Base-by-base conservation (phyloP, 345 rosid species). In the Kandelia obovata region DNA sequence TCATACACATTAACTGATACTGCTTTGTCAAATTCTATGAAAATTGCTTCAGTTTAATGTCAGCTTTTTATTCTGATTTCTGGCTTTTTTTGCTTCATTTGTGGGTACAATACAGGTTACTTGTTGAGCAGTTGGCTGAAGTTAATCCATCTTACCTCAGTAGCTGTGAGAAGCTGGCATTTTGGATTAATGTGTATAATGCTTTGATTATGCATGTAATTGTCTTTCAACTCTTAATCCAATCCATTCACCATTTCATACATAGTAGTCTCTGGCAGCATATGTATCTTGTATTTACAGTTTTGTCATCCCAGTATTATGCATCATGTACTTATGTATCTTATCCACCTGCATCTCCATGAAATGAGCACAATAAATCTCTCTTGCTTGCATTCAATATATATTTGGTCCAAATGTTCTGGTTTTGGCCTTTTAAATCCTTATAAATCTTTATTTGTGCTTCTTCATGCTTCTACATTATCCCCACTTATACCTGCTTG, bases 121-220 rank as follows among this genome's bases (percentile, higher is more conserved):
- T 95, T 52, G 98, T 94, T 30, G 92, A 89, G 84, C 88, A 88
- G 78, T 85, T 91, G 65, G 97, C 93, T 23, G 83, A 83, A 78
- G 96, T 91, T 67, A 87, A 89, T 72, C 97, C 97, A 28, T 80
- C 86, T 75, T 86, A 74, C 77, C 62, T 91, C 73, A 85, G 78
- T 77, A 70, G 85, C 85, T 81, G 75, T 56, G 96, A 91, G 89
- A 94, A 89, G 84, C 91, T 94, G 19, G 96, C 98, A 63, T 94
- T 94, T 73, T 94, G 98, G 97, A 89, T 94, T 78, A 94, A 94
- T 76, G 82, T 94, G 74, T 94, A 91, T 71, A 91, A 94, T 73
- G 98, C 97, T 35, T 82, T 92, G 85, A 89, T 94, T 75, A 92
- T 94, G 98, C 98, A 94, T 77, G 99, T 94, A 71, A 56, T 89